Conservation (phyloP, 2,329 filamentous ascomycete species). For the Xylariaceae sp. region DNA sequence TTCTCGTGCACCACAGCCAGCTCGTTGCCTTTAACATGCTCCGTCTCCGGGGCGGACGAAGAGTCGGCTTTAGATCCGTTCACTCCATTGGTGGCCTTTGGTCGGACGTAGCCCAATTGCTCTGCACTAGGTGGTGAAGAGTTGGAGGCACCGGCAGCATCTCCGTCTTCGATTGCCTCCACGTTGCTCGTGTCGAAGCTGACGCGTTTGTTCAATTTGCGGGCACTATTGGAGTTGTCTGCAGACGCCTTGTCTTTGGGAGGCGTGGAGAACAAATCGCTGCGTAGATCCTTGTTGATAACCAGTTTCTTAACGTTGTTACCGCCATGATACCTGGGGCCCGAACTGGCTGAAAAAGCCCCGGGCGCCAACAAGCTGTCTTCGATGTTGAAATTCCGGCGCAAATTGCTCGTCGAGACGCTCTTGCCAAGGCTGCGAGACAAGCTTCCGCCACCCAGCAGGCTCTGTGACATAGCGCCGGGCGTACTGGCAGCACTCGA, state of each 20-base stretch:
- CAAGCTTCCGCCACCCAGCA: slow-evolving; percentile 62
- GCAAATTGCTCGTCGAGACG: slow-evolving; percentile 78
- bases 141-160: slow-evolving; percentile 33
- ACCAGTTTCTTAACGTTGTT: slow-evolving; percentile 80
- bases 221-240: slow-evolving; percentile 35
- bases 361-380: slow-evolving; percentile 82
- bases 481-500: slow-evolving; percentile 64
- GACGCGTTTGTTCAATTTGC: slow-evolving; percentile 72
- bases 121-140: slow-evolving; percentile 47
- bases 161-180: slow-evolving; percentile 35
- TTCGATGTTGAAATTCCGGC: slow-evolving; percentile 71
- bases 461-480: slow-evolving; percentile 56
- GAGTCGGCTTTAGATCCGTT: slow-evolving; percentile 35
- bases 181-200: slow-evolving; percentile 73
- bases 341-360: slow-evolving; percentile 66
- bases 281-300: slow-evolving; percentile 81
- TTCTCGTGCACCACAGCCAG: slow-evolving; percentile 74
- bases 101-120: slow-evolving; percentile 53
- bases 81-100: slow-evolving; percentile 33
- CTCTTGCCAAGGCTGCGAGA: slow-evolving; percentile 75
- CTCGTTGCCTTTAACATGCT: slow-evolving; percentile 66
- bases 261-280: slow-evolving; percentile 58
- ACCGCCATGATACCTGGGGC: slow-evolving; percentile 57
- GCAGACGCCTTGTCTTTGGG: slow-evolving; percentile 40
- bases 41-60: slow-evolving; percentile 52